These are phyloP conservation scores for Neopestalotiopsis sp. DNA, from an alignment of 2,329 filamentous ascomycete species.

Conservation along the genomic window DNA sequence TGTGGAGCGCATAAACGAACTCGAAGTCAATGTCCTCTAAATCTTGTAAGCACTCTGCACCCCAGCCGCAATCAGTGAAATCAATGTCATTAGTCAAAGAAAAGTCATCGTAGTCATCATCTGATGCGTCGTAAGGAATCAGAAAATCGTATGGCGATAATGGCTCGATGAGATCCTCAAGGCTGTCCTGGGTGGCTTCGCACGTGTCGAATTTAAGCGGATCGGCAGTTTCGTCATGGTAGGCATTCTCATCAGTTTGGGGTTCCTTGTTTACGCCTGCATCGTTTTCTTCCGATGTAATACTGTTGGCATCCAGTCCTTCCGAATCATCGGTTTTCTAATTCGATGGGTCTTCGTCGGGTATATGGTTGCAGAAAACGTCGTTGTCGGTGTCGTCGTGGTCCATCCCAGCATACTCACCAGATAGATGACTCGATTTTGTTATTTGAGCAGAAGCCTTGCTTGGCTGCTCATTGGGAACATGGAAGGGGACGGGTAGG, in stretches of 20 bases:
- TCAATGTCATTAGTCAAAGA: slow-evolving; percentile 57
- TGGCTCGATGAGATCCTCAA: slow-evolving; percentile 33
- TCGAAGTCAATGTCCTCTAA: slow-evolving; percentile 99
- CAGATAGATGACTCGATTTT: slow-evolving; percentile 50
- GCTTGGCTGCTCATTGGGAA: slow-evolving; percentile 36
- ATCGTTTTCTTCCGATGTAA: background rate
- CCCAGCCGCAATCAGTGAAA: slow-evolving; percentile 77
- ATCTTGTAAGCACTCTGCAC: slow-evolving; percentile 84
- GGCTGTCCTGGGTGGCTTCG: slow-evolving; percentile 25
- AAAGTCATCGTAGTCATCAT: slow-evolving; percentile 63
- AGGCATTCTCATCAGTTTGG: background rate
- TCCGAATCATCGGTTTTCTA: slow-evolving; percentile 21
- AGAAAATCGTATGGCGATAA: slow-evolving; percentile 40
- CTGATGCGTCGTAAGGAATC: slow-evolving; percentile 52
- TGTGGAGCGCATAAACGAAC: slow-evolving; percentile 97
- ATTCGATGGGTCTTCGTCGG: slow-evolving; percentile 23
- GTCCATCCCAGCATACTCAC: slow-evolving; percentile 49
- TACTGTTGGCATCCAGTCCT: background rate
- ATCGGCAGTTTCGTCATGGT: background rate
- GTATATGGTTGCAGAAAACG: slow-evolving; percentile 22
- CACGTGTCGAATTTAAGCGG: slow-evolving; percentile 13
- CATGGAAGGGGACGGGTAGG: slow-evolving; percentile 32
- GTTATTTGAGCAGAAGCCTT: slow-evolving; percentile 37
- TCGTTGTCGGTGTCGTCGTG: slow-evolving; percentile 24
- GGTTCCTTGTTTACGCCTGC: background rate